Percentiles rank a stretch among this genome's conserved stretches.
phyloP scores from a whole-genome alignment of 2,329 filamentous ascomycete species.

The Neopestalotiopsis sp. region DNA sequence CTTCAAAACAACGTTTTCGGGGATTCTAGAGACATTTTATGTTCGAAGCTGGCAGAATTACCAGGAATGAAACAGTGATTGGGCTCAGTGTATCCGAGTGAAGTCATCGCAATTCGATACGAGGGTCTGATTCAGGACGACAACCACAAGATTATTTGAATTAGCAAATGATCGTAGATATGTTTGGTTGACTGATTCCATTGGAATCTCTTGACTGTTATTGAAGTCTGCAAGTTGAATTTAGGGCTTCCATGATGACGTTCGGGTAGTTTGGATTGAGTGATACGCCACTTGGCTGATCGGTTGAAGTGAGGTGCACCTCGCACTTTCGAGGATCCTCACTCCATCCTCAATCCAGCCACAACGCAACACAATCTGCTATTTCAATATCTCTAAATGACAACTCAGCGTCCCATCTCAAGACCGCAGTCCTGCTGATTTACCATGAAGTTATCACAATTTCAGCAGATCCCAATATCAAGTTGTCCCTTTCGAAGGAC shows the following conservation, averaged over 20 bases:
- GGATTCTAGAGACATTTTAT: not conserved
- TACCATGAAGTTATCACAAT: not conserved
- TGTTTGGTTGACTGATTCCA: not conserved
- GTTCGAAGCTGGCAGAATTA: not conserved
- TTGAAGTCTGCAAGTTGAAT: not conserved
- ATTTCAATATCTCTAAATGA: not conserved
- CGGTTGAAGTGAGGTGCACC: slow-evolving; percentile 11
- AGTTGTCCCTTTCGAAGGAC: not conserved
- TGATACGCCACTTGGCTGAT: slow-evolving; percentile 15
- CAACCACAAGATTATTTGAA: slow-evolving; percentile 1
- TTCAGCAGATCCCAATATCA: not conserved
- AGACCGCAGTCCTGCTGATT: not conserved
- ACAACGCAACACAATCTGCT: not conserved
- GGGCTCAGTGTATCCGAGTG: not conserved
- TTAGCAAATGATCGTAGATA: not conserved
- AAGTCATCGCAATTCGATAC: not conserved
- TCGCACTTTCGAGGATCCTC: not conserved
- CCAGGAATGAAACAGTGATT: not conserved
- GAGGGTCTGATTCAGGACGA: not conserved
- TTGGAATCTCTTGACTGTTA: not conserved
- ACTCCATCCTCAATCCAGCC: not conserved
- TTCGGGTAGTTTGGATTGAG: slow-evolving; percentile 9
- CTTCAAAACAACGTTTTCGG: not conserved
- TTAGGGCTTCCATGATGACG: not conserved
- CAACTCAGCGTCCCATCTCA: not conserved